Evolutionary conservation across 1,284 basidiomycete genomes (phyloP).

Genomic region (Volvariella volvacea): DNA sequence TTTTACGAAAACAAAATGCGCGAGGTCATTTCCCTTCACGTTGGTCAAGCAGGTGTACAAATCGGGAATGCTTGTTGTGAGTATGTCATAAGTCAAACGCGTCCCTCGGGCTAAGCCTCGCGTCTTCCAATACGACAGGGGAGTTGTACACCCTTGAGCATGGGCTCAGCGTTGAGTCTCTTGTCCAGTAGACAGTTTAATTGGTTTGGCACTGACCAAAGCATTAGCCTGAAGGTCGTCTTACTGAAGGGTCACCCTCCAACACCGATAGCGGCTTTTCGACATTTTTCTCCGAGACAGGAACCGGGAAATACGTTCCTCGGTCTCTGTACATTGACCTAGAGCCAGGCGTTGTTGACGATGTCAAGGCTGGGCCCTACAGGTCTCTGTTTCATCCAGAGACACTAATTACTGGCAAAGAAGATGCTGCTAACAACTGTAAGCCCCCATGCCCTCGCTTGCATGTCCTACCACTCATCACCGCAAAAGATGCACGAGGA

Average conservation of each 20-base stretch:
- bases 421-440: slow-evolving; percentile 99
- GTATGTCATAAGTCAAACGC: slow-evolving; percentile 24
- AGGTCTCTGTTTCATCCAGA: slow-evolving; percentile 97
- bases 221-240: slow-evolving; percentile 82
- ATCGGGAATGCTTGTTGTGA: slow-evolving; percentile 94
- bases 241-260: slow-evolving; percentile 70
- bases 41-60: slow-evolving; percentile 94
- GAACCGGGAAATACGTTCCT: slow-evolving; percentile 94
- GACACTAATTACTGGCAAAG: slow-evolving; percentile 98
- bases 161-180: slow-evolving; percentile 71
- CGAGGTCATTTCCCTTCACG: slow-evolving; percentile 93
- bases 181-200: slow-evolving; percentile 5
- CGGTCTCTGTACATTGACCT: slow-evolving; percentile 97
- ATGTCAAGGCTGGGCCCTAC: slow-evolving; percentile 93
- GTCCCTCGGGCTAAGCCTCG: slow-evolving; percentile 17
- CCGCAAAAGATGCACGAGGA: slow-evolving; percentile 82
- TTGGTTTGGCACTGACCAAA: slow-evolving; percentile 5
- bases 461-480: slow-evolving; percentile 11
- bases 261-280: slow-evolving; percentile 88
- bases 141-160: slow-evolving; percentile 94
- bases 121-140: slow-evolving; percentile 31
- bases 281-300: slow-evolving; percentile 92
- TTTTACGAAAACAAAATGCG: slow-evolving; percentile 47
- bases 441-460: slow-evolving; percentile 22
- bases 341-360: slow-evolving; percentile 94